These are phyloP conservation scores for Macadamia tetraphylla DNA, from an alignment of 164 flowering plant species.

Conservation along the genomic window DNA sequence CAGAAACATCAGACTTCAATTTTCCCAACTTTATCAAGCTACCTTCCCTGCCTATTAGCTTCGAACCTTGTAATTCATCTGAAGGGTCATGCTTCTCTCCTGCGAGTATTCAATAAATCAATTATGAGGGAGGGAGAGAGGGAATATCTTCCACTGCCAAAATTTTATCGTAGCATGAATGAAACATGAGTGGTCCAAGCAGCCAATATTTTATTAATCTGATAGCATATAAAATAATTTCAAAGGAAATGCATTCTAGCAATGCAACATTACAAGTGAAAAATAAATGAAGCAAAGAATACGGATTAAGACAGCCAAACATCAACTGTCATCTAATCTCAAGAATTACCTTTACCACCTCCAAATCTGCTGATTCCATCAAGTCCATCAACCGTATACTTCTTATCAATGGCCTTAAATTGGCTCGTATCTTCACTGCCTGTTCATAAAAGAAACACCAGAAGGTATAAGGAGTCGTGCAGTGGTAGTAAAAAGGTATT, in stretches of 20 bases:
- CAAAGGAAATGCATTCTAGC: slow-evolving; percentile 1
- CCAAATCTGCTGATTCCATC: slow-evolving; percentile 26
- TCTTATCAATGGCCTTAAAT: slow-evolving; percentile 27
- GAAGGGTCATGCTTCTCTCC: slow-evolving; percentile 31
- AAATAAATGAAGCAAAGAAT: not conserved
- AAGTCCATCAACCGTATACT: slow-evolving; percentile 21
- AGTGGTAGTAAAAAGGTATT: no score
- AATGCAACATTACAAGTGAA: not conserved
- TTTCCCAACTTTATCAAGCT: slow-evolving; percentile 51
- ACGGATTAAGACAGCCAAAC: not conserved
- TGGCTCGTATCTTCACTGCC: slow-evolving; percentile 50
- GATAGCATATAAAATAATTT: not conserved
- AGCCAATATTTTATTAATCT: not conserved
- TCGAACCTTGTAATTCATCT: slow-evolving; percentile 28
- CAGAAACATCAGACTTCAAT: slow-evolving; percentile 38
- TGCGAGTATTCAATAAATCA: slow-evolving; percentile 17
- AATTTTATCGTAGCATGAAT: not conserved
- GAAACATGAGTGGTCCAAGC: not conserved
- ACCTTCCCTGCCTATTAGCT: slow-evolving; percentile 36
- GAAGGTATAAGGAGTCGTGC: no score
- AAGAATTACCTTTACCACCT: slow-evolving; percentile 27
- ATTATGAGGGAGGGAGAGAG: no score
- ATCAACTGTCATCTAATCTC: slow-evolving; percentile 1
- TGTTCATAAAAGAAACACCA: slow-evolving; percentile 12
- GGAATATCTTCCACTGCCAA: no score